These are phyloP conservation scores for Diutina siamensis DNA, from an alignment of 1,139 yeast species.

Conservation along the genomic window DNA sequence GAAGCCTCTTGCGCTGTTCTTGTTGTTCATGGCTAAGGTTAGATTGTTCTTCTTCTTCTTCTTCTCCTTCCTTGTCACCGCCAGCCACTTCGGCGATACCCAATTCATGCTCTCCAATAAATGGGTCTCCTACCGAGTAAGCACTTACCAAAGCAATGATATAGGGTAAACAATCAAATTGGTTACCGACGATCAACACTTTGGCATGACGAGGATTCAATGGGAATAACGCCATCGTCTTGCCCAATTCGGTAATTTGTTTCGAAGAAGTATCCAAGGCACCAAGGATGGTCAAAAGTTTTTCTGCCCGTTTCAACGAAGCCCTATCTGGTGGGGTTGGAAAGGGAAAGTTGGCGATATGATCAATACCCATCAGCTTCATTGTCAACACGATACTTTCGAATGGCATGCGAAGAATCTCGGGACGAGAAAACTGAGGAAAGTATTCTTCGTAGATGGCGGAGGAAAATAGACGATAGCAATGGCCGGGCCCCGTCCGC, in stretches of 20 bases:
- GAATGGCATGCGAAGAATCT: constrained; percentile 88
- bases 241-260: constrained; percentile 65
- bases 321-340: constrained; percentile 82
- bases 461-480: constrained; percentile 87
- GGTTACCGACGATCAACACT: constrained; percentile 81
- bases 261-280: constrained; percentile 50
- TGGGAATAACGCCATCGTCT: constrained; percentile 82
- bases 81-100: constrained; percentile 28
- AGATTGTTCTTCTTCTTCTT: constrained; percentile 21
- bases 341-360: constrained; percentile 85
- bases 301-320: constrained; percentile 55
- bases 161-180: constrained; percentile 74
- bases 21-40: constrained; percentile 19
- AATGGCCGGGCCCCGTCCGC: constrained; percentile 98
- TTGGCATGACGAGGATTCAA: constrained; percentile 89
- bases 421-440: constrained; percentile 74
- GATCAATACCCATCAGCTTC: constrained; percentile 96
- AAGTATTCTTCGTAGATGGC: constrained; percentile 88
- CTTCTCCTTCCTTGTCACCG: constrained; percentile 19
- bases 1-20: constrained; percentile 30
- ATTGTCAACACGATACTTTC: constrained; percentile 88
- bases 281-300: constrained; percentile 59
- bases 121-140: constrained; percentile 89
- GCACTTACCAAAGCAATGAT: constrained; percentile 87
- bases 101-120: constrained; percentile 54